phyloP scores from a whole-genome alignment of 176 grass and related monocot species.

The Oryza australiensis region DNA sequence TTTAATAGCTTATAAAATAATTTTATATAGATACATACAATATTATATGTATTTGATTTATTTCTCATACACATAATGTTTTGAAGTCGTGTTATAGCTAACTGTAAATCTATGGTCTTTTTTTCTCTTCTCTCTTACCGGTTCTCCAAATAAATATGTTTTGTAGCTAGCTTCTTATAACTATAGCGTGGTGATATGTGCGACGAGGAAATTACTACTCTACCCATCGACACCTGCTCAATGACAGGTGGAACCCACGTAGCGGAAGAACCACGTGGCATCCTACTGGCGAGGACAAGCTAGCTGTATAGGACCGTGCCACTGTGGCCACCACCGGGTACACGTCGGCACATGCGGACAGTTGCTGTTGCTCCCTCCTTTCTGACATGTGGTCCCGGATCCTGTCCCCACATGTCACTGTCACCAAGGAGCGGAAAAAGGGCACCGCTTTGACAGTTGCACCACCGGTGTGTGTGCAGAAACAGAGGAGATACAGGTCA shows the following conservation, averaged over 20 bases:
- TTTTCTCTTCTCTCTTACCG: too few relatives aligned
- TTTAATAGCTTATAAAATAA: too few relatives aligned
- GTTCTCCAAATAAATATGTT: too few relatives aligned
- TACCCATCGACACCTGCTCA: not conserved
- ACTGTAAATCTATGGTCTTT: too few relatives aligned
- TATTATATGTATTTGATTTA: too few relatives aligned
- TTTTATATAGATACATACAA: too few relatives aligned
- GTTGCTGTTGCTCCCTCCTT: not conserved
- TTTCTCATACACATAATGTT: too few relatives aligned
- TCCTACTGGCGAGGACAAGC: not conserved
- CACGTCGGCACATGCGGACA: not conserved
- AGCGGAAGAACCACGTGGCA: not conserved
- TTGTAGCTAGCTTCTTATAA: too few relatives aligned
- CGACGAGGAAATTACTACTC: not conserved
- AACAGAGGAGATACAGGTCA: conserved; percentile 10
- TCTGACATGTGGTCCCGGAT: not conserved
- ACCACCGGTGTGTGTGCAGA: not conserved
- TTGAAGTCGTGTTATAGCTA: too few relatives aligned
- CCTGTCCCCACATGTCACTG: not conserved
- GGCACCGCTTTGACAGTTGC: not conserved
- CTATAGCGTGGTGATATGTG: not conserved
- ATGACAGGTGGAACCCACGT: not conserved
- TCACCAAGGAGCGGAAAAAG: not conserved
- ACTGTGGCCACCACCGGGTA: not conserved
- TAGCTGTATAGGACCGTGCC: not conserved